Conservation (phyloP, 169 alveolate species). For the Sarcocystis neurona region DNA sequence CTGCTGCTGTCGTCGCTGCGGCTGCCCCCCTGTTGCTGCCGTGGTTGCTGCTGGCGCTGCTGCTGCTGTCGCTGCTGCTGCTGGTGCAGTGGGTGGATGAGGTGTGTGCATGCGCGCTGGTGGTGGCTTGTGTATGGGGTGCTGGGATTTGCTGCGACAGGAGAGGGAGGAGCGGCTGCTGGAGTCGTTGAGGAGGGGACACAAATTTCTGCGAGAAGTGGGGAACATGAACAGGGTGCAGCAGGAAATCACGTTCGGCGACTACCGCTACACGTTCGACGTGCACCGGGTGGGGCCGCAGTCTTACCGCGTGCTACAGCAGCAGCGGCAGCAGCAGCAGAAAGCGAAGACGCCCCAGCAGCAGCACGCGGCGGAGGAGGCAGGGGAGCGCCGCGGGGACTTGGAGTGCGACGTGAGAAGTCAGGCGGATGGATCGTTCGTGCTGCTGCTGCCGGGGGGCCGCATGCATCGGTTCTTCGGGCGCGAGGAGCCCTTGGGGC, state of each 20-base stretch:
- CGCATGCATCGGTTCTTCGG: conserved; percentile 39
- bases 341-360: too few species aligned
- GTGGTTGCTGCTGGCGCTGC: conserved; percentile 19
- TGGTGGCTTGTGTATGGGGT: too few species aligned
- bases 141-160: too few species aligned
- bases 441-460: conserved; percentile 48
- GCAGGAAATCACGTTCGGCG: conserved; percentile 61
- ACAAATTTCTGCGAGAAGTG: not conserved
- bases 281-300: conserved; percentile 42
- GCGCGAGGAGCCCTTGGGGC: conserved; percentile 43
- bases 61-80: conserved; percentile 9
- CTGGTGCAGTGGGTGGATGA: too few species aligned
- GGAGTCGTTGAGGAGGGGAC: conserved; percentile 12
- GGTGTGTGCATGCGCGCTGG: too few species aligned
- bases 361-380: too few species aligned
- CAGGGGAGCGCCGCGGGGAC: conserved; percentile 50
- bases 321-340: too few species aligned
- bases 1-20: too few species aligned
- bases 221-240: conserved; percentile 24
- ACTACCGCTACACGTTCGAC: conserved; percentile 54
- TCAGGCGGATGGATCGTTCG: conserved; percentile 69
- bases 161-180: conserved; percentile 12
- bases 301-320: conserved; percentile 38
- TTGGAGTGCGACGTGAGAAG: conserved; percentile 55
- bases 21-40: not conserved